Evolutionary conservation across 2,329 filamentous ascomycete species (phyloP).

Genomic region (Thelonectria blattea): DNA sequence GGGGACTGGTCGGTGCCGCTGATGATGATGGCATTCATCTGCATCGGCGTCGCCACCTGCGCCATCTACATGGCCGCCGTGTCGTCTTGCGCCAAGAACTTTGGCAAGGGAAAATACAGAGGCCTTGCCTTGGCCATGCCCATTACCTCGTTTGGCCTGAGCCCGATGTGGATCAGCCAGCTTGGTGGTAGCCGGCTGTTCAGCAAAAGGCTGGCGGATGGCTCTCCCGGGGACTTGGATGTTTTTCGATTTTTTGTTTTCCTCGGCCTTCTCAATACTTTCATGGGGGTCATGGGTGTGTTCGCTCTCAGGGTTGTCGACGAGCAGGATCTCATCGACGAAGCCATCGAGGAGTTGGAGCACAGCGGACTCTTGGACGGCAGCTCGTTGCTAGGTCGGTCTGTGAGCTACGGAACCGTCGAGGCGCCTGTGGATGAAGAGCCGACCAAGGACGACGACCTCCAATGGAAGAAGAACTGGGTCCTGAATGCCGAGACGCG

Average conservation of each 20-base stretch:
- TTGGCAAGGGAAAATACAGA: conserved; percentile 85
- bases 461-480: conserved; percentile 80
- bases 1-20: conserved; percentile 73
- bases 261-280: conserved; percentile 72
- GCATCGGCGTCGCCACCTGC: conserved; percentile 82
- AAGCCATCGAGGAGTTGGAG: conserved; percentile 89
- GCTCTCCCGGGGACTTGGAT: conserved; percentile 66
- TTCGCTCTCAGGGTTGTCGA: conserved; percentile 80
- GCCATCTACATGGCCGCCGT: conserved; percentile 89
- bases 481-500: conserved; percentile 90
- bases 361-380: conserved; percentile 82
- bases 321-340: conserved; percentile 86
- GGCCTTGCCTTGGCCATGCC: conserved; percentile 88
- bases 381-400: conserved; percentile 70
- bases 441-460: conserved; percentile 54
- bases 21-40: conserved; percentile 86
- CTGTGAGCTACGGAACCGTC: conserved; percentile 68
- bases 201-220: conserved; percentile 70
- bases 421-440: conserved; percentile 45
- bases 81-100: conserved; percentile 98
- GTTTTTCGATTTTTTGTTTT: conserved; percentile 92
- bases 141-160: conserved; percentile 90
- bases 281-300: conserved; percentile 74
- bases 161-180: conserved; percentile 96
- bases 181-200: conserved; percentile 80